Conservation (phyloP, 768 basidiomycete genomes). For the Boletus reticulatus region DNA sequence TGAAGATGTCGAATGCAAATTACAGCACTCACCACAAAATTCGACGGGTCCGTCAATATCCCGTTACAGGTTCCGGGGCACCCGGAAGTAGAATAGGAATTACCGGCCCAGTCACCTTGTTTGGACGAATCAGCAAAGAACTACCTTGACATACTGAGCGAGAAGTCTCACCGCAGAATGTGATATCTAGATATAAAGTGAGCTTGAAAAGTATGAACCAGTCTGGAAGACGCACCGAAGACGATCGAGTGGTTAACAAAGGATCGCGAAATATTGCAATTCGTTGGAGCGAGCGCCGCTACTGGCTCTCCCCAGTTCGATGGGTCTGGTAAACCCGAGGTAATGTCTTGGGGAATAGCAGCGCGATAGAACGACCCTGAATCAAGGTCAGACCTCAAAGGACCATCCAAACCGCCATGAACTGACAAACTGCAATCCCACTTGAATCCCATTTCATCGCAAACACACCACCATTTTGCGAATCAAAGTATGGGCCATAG, state of each 20-base stretch:
- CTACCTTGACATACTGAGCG: not conserved
- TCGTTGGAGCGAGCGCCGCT: slow-evolving; percentile 51
- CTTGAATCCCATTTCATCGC: slow-evolving; percentile 87
- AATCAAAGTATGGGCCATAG: slow-evolving; percentile 81
- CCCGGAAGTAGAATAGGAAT: slow-evolving; percentile 68
- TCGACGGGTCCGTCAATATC: slow-evolving; percentile 61
- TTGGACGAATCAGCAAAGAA: slow-evolving; percentile 9
- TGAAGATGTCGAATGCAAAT: not conserved
- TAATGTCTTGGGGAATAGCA: slow-evolving; percentile 68
- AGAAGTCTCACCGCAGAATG: slow-evolving; percentile 63
- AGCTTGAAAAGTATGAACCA: slow-evolving; percentile 8
- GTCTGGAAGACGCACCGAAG: slow-evolving; percentile 52
- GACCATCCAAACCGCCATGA: not conserved
- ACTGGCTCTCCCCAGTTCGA: slow-evolving; percentile 67
- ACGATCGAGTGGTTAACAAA: slow-evolving; percentile 73
- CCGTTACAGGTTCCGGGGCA: slow-evolving; percentile 75
- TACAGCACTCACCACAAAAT: slow-evolving; percentile 60
- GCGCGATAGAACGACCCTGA: slow-evolving; percentile 83
- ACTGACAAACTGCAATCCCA: slow-evolving; percentile 72
- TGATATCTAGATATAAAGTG: slow-evolving; percentile 55
- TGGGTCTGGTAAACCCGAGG: slow-evolving; percentile 59
- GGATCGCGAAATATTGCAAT: slow-evolving; percentile 56
- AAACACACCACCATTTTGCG: slow-evolving; percentile 78
- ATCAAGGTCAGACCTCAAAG: slow-evolving; percentile 2
- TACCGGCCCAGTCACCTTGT: slow-evolving; percentile 81